Percentiles rank a stretch among this genome's conserved stretches.
Conservation (phyloP, 192 early-diverging fungal species). For the Coemansia pectinata region DNA sequence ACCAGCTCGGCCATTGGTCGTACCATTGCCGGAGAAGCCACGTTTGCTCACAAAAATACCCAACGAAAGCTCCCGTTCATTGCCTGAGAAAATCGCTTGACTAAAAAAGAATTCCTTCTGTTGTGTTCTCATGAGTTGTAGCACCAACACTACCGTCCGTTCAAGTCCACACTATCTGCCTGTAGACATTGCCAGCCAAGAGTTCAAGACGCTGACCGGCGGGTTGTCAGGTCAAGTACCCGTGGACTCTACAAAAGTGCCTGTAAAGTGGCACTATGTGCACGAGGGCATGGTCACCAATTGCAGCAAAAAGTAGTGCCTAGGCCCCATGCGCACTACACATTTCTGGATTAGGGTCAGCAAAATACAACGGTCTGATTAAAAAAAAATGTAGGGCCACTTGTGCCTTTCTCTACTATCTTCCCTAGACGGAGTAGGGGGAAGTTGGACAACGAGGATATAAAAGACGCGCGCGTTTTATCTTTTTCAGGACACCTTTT, state of each 20-base stretch:
- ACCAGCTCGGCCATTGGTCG: slow-evolving; percentile 5
- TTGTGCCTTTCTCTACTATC: background rate
- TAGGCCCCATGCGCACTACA: background rate
- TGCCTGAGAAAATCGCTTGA: background rate
- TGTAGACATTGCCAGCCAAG: slow-evolving; percentile 12
- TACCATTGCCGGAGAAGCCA: slow-evolving; percentile 7
- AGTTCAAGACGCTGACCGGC: slow-evolving; percentile 21
- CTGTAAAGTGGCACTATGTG: slow-evolving; percentile 32
- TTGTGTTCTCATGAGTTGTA: slow-evolving; percentile 17
- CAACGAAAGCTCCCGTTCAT: background rate
- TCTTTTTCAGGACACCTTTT: slow-evolving; percentile 5
- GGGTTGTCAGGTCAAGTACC: slow-evolving; percentile 8
- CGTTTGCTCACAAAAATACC: background rate
- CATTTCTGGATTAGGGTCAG: slow-evolving; percentile 8
- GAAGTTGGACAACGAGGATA: background rate
- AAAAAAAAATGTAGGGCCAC: slow-evolving; percentile 4
- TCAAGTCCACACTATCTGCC: slow-evolving; percentile 25
- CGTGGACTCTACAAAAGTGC: background rate
- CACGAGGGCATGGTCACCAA: background rate
- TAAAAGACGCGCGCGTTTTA: slow-evolving; percentile 6
- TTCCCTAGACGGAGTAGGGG: background rate
- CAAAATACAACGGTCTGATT: background rate
- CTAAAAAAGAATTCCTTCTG: background rate
- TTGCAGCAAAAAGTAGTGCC: background rate
- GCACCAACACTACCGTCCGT: slow-evolving; percentile 30